These are phyloP conservation scores for Leccinum solheimii DNA, from an alignment of 1,284 basidiomycete genomes.

Conservation along the genomic window DNA sequence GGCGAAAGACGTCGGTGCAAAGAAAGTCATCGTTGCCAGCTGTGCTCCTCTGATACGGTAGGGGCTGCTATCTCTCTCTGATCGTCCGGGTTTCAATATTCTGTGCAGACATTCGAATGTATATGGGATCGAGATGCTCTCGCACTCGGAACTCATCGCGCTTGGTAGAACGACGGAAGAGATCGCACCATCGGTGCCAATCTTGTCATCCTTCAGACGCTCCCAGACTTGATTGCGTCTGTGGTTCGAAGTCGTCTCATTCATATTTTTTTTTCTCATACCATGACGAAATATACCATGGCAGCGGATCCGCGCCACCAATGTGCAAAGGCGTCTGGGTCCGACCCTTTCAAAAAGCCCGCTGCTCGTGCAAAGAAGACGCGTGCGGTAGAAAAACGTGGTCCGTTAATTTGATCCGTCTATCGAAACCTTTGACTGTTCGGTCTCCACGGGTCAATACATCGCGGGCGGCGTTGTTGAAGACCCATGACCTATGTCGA, in stretches of 20 bases:
- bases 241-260: conserved; percentile 32
- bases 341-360: conserved; percentile 83
- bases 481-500: conserved; percentile 80
- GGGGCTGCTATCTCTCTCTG: conserved; percentile 7
- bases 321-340: conserved; percentile 74
- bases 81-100: conserved; percentile 7
- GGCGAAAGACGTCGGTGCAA: conserved; percentile 99
- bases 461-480: conserved; percentile 95
- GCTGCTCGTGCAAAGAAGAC: conserved; percentile 62
- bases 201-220: conserved; percentile 94
- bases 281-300: conserved; percentile 82
- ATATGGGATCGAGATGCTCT: conserved; percentile 99
- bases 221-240: conserved; percentile 86
- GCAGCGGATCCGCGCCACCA: conserved; percentile 68
- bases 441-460: conserved; percentile 97
- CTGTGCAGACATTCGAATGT: conserved; percentile 82
- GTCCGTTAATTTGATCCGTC: conserved; percentile 77
- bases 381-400: conserved; percentile 57
- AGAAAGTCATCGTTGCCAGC: conserved; percentile 94
- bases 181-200: conserved; percentile 95
- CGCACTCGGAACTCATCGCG: conserved; percentile 90
- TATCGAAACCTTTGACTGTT: conserved; percentile 90
- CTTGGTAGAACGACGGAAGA: conserved; percentile 75
- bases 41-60: conserved; percentile 95
- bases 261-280: conserved; percentile 34